phyloP scores from a whole-genome alignment of 2,329 filamentous ascomycete species.

The Coniella vitis region DNA sequence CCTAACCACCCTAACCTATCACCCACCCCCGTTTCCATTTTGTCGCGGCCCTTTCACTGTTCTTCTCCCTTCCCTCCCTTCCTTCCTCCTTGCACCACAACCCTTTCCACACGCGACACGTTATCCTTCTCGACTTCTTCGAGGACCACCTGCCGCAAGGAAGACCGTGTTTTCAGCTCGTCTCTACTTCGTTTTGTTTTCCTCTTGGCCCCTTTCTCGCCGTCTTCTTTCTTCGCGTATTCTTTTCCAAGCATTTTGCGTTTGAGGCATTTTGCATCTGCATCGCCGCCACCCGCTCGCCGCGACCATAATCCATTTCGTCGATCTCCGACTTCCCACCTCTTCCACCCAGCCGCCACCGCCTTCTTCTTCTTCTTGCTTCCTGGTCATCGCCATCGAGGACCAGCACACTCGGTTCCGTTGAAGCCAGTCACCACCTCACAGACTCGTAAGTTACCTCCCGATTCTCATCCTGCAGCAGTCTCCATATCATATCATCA shows the following conservation, averaged over 20 bases:
- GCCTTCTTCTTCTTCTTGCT: not conserved
- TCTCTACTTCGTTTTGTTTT: not conserved
- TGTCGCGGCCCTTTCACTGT: conserved; percentile 16
- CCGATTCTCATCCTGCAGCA: not conserved
- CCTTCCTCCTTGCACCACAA: conserved; percentile 5
- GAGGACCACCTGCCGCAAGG: conserved; percentile 10
- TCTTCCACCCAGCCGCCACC: not conserved
- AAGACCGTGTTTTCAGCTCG: not conserved
- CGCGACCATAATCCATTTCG: not conserved
- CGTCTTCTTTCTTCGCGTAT: not conserved
- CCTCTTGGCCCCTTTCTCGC: no score
- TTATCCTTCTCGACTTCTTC: conserved; percentile 9
- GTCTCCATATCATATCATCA: conserved; percentile 5
- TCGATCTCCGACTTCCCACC: not conserved
- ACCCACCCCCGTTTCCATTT: conserved; percentile 17
- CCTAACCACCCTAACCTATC: no score
- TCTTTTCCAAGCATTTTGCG: not conserved
- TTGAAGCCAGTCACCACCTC: no score
- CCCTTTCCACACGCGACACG: conserved; percentile 5
- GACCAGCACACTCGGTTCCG: no score
- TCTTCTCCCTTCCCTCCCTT: conserved; percentile 17
- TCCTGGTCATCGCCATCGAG: not conserved
- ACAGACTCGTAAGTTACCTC: no score
- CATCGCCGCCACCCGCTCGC: not conserved
- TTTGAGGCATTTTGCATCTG: conserved; percentile 3